Conservation (phyloP, 1,284 basidiomycete genomes). For the Hypsizygus ulmarius region DNA sequence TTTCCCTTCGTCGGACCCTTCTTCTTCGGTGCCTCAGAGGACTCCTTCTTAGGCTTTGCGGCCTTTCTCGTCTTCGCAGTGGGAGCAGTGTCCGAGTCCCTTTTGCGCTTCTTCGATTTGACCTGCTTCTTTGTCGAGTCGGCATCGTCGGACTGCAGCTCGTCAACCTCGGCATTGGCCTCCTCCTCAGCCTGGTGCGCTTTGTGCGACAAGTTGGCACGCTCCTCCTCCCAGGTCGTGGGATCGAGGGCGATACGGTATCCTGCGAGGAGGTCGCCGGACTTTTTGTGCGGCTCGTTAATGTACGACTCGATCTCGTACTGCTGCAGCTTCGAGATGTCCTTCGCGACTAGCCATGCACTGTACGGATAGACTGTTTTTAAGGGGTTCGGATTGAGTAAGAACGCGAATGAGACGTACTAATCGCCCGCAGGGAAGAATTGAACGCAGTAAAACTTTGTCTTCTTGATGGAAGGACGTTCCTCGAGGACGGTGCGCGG, state of each 20-base stretch:
- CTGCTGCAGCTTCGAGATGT: conserved; percentile 75
- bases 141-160: conserved; percentile 52
- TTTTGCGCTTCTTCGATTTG: conserved; percentile 62
- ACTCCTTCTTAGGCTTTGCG: conserved; percentile 25
- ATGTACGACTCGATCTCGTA: conserved; percentile 88
- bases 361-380: conserved; percentile 37
- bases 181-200: conserved; percentile 45
- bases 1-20: conserved; percentile 41
- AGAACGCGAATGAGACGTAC: conserved; percentile 49
- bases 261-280: conserved; percentile 72
- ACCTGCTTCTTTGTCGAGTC: conserved; percentile 49
- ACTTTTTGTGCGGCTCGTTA: conserved; percentile 70
- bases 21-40: conserved; percentile 26
- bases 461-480: conserved; percentile 73
- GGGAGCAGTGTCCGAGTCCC: conserved; percentile 38
- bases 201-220: conserved; percentile 40
- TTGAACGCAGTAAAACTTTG: conserved; percentile 72
- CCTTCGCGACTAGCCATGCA: conserved; percentile 82
- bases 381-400: background rate
- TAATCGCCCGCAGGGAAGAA: conserved; percentile 93
- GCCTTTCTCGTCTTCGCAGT: conserved; percentile 40
- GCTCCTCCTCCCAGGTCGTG: conserved; percentile 66
- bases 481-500: conserved; percentile 63
- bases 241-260: conserved; percentile 87
- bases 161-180: conserved; percentile 65